Conservation (phyloP, 139 green algal species). For the Yamagishiella unicocca region DNA sequence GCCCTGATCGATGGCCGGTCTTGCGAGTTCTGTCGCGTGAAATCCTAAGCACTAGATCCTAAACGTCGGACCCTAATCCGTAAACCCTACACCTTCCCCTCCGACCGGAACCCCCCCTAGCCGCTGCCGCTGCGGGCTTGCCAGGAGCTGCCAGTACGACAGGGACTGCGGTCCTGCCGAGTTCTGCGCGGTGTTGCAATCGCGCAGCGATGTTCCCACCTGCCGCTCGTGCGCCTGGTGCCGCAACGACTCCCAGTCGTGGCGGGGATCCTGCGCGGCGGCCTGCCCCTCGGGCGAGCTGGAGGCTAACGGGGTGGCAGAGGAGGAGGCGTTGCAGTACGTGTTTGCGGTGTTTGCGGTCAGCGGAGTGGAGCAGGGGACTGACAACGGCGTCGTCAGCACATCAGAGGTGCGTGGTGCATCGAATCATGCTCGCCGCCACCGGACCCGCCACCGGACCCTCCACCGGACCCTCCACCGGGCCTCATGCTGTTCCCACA, state of each 20-base stretch:
- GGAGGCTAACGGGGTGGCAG: not conserved
- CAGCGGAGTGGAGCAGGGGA: too few relatives aligned
- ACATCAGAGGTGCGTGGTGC: not conserved
- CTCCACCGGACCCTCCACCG: too few relatives aligned
- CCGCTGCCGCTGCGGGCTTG: conserved; percentile 7
- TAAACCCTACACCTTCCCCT: too few relatives aligned
- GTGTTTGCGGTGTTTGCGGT: conserved; percentile 9
- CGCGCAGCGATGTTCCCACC: not conserved
- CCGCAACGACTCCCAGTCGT: conserved; percentile 2
- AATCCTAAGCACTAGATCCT: too few relatives aligned
- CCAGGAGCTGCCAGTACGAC: not conserved
- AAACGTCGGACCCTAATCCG: too few relatives aligned
- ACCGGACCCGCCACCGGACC: too few relatives aligned
- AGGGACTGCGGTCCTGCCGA: conserved; percentile 4
- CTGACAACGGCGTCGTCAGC: too few relatives aligned
- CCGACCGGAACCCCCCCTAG: too few relatives aligned
- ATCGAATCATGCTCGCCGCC: too few relatives aligned
- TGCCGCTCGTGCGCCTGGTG: conserved; percentile 32
- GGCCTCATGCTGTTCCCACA: not conserved
- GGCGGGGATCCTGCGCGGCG: conserved; percentile 5
- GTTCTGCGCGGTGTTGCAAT: conserved; percentile 24
- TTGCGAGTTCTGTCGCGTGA: too few relatives aligned
- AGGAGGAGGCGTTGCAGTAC: not conserved
- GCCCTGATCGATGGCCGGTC: too few relatives aligned
- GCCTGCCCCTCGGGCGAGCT: conserved; percentile 24